These are phyloP conservation scores for Wickerhamomyces tratensis DNA, from an alignment of 805 yeast species.

Conservation along the genomic window DNA sequence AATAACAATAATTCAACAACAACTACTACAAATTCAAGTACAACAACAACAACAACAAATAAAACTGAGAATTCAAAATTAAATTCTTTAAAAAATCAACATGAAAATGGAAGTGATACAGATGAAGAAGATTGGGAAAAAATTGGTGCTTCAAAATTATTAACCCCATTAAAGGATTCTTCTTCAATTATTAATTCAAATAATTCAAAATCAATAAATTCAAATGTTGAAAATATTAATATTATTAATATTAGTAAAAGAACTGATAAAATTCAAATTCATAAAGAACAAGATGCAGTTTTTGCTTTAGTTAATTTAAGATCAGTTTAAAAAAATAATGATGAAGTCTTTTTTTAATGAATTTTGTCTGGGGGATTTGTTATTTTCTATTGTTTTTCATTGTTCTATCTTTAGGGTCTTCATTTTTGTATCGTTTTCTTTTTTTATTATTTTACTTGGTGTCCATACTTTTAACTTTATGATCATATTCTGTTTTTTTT, in stretches of 20 bases:
- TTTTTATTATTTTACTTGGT: too few species aligned
- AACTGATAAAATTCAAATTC: too few species aligned
- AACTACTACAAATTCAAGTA: too few species aligned
- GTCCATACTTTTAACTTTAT: too few species aligned
- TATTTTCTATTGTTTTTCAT: too few species aligned
- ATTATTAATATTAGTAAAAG: conserved; percentile 3
- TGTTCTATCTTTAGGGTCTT: too few species aligned
- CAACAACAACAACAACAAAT: conserved; percentile 5
- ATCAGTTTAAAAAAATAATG: conserved; percentile 10
- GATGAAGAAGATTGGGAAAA: conserved; percentile 97
- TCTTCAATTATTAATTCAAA: conserved; percentile 6
- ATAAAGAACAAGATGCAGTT: conserved; percentile 45
- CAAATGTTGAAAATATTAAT: conserved; percentile 1
- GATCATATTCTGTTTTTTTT: too few species aligned
- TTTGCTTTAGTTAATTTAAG: conserved; percentile 54
- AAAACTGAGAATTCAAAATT: conserved; percentile 22
- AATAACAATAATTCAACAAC: conserved; percentile 28
- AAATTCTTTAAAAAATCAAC: conserved; percentile 9
- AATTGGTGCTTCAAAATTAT: conserved; percentile 67
- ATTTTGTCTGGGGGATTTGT: too few species aligned
- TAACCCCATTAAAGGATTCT: conserved; percentile 1
- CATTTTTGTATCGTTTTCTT: too few species aligned
- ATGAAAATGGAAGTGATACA: conserved; percentile 37
- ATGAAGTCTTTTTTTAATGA: not conserved
- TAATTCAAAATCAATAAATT: too few species aligned